Evolutionary conservation across 2,329 filamentous ascomycete species (phyloP).

Genomic region (Furcasterigmium sp.): DNA sequence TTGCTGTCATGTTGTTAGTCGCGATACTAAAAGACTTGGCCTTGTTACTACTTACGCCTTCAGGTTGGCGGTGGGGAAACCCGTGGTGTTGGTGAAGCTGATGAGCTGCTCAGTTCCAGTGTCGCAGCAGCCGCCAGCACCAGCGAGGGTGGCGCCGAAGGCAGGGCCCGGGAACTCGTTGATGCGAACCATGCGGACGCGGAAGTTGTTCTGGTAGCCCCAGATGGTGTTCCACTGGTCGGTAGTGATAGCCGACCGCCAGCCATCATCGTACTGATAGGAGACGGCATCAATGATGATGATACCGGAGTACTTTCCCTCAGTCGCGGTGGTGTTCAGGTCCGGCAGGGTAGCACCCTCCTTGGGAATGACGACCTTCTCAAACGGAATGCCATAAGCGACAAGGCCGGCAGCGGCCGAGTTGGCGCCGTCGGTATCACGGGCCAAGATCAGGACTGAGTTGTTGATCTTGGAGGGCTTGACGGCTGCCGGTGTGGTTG

Average conservation of each 20-base stretch:
- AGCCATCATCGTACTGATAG: constrained; percentile 45
- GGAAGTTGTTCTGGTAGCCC: constrained; percentile 51
- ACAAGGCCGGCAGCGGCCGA: constrained; percentile 49
- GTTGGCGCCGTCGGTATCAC: constrained; percentile 40
- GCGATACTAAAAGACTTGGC: too few species aligned
- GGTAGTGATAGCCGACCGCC: constrained; percentile 46
- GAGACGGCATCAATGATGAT: constrained; percentile 48
- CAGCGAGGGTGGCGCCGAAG: constrained; percentile 30
- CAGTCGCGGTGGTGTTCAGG: constrained; percentile 40
- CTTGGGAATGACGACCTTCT: constrained; percentile 49
- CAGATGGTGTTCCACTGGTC: constrained; percentile 52
- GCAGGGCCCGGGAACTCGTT: constrained; percentile 49
- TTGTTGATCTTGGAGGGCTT: not conserved
- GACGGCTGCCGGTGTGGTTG: not conserved
- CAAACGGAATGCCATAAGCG: constrained; percentile 56
- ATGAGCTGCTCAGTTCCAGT: constrained; percentile 44
- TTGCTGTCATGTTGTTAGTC: too few species aligned
- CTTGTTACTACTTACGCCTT: too few species aligned
- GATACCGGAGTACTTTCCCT: constrained; percentile 56
- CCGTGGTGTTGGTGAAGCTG: constrained; percentile 44
- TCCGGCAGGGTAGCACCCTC: constrained; percentile 42
- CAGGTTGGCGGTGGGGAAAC: constrained; percentile 49
- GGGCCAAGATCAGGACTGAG: constrained; percentile 37
- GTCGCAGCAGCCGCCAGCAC: constrained; percentile 39
- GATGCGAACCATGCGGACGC: constrained; percentile 55